phyloP scores from a whole-genome alignment of 331 rosid species.

The Cydonia oblonga region DNA sequence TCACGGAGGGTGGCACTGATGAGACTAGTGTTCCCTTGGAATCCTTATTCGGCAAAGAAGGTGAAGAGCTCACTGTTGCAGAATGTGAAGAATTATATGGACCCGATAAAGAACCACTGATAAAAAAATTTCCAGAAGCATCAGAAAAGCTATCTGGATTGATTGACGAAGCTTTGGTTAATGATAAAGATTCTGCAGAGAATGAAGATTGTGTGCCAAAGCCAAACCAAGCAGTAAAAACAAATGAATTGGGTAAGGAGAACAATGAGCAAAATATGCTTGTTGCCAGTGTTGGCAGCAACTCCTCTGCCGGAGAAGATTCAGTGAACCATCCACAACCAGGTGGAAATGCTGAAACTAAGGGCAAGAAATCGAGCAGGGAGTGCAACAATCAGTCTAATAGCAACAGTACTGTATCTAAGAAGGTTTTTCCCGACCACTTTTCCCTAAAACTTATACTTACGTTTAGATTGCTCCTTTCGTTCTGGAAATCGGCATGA shows the following conservation, averaged over 20 bases:
- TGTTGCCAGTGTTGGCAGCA: slow-evolving; percentile 12
- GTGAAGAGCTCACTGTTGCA: slow-evolving; percentile 51
- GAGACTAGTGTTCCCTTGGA: slow-evolving; percentile 42
- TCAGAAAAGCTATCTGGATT: slow-evolving; percentile 19
- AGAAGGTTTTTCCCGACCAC: slow-evolving; percentile 39
- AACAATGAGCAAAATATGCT: slow-evolving; percentile 15
- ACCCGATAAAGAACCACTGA: slow-evolving; percentile 58
- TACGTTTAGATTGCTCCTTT: neutral
- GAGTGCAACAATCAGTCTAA: slow-evolving; percentile 31
- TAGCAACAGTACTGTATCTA: slow-evolving; percentile 29
- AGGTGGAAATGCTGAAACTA: slow-evolving; percentile 14
- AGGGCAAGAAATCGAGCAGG: slow-evolving; percentile 29
- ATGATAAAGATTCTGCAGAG: slow-evolving; percentile 17
- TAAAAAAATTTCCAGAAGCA: slow-evolving; percentile 31
- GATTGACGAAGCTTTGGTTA: slow-evolving; percentile 11
- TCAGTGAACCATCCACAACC: slow-evolving; percentile 20
- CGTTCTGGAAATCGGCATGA: neutral
- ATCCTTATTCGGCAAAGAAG: slow-evolving; percentile 30
- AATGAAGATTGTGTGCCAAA: slow-evolving; percentile 16
- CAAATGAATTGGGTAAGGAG: slow-evolving; percentile 23
- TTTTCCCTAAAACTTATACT: neutral
- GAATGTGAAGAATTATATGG: slow-evolving; percentile 85
- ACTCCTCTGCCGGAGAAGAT: slow-evolving; percentile 20
- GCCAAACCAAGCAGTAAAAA: slow-evolving; percentile 24
- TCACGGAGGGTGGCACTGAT: slow-evolving; percentile 26